These are phyloP conservation scores for Aurantiochytrium sp. DNA, from an alignment of 108 stramenopile genomes.

Conservation along the genomic window DNA sequence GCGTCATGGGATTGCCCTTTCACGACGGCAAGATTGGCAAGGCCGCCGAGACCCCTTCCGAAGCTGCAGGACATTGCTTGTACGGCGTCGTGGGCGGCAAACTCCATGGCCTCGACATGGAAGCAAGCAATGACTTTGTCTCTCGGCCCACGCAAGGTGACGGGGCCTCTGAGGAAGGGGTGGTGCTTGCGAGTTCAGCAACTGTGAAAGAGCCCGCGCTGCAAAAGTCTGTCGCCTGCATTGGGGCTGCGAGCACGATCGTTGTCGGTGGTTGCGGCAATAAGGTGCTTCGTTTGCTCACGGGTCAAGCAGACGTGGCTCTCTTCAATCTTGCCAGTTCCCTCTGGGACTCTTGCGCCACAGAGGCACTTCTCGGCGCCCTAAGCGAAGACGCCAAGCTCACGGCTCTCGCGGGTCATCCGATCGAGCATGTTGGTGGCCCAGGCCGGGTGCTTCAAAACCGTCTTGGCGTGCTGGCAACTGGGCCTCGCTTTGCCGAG, in stretches of 20 bases:
- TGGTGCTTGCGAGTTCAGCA: neutral
- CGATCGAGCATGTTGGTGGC: slow-evolving; percentile 42
- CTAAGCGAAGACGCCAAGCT: slow-evolving; percentile 45
- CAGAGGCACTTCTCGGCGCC: slow-evolving; percentile 50
- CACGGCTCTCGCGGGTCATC: slow-evolving; percentile 60
- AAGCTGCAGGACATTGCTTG: neutral
- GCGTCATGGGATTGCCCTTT: slow-evolving; percentile 66
- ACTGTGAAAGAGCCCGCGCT: neutral
- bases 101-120: slow-evolving; percentile 18
- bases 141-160: neutral
- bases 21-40: neutral
- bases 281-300: slow-evolving; percentile 45
- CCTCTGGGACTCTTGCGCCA: slow-evolving; percentile 60
- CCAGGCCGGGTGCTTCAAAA: slow-evolving; percentile 24
- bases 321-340: slow-evolving; percentile 50
- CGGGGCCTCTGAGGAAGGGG: neutral
- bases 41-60: neutral
- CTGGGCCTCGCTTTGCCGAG: slow-evolving; percentile 1
- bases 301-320: slow-evolving; percentile 37
- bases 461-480: slow-evolving; percentile 57
- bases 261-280: slow-evolving; percentile 52
- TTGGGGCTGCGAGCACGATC: neutral
- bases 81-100: slow-evolving; percentile 50
- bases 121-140: neutral
- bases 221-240: neutral